Evolutionary conservation across 345 rosid genomes (phyloP).

Genomic region (Populus euphratica): DNA sequence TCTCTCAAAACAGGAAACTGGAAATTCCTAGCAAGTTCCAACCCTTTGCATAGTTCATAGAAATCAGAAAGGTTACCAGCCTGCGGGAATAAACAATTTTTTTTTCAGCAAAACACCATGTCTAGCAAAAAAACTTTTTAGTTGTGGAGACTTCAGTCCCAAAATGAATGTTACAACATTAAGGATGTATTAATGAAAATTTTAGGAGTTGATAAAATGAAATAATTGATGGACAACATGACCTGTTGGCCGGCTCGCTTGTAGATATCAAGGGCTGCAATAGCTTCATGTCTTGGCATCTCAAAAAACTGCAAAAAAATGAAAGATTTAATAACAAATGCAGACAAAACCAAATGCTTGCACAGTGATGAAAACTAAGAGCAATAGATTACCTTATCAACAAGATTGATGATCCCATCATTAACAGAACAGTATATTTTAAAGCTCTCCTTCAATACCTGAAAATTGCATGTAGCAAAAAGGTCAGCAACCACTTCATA

Average conservation of each 20-base stretch:
- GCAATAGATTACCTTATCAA: conserved; percentile 72
- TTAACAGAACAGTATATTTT: conserved; percentile 91
- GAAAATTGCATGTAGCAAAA: conserved; percentile 24
- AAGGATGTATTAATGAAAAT: neutral
- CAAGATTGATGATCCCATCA: conserved; percentile 98
- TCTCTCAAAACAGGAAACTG: conserved; percentile 93
- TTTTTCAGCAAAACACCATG: conserved; percentile 7
- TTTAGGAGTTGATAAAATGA: neutral
- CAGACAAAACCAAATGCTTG: conserved; percentile 7
- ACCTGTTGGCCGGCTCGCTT: conserved; percentile 92
- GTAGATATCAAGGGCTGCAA: conserved; percentile 75
- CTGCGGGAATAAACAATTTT: conserved; percentile 39
- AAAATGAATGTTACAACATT: neutral
- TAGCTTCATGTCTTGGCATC: conserved; percentile 96
- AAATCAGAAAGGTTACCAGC: conserved; percentile 88
- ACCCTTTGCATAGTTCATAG: conserved; percentile 88
- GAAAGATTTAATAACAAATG: conserved; percentile 5
- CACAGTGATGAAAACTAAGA: conserved; percentile 9
- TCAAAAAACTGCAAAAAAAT: conserved; percentile 76
- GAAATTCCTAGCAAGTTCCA: conserved; percentile 97
- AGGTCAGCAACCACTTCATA: conserved; percentile 6
- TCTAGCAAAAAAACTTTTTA: neutral
- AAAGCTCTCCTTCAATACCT: conserved; percentile 98
- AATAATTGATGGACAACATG: conserved; percentile 19
- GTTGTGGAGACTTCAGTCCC: neutral